Evolutionary conservation across 257 asterid species (phyloP), one percentile per base, ranked within the genome.

Genomic region (Leonotis leonurus): DNA sequence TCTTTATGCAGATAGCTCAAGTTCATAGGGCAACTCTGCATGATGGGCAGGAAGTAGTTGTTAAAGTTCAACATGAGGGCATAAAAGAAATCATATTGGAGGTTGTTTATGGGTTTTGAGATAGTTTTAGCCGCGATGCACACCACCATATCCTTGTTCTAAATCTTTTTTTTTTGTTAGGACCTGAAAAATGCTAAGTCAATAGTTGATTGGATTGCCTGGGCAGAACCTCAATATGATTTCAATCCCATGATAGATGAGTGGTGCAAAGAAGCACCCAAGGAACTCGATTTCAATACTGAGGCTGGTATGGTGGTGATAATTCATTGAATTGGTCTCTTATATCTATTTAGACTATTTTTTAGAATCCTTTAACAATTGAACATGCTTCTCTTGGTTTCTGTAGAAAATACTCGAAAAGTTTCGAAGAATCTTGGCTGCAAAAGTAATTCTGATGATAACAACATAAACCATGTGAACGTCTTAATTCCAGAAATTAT

Each of bases 191-290:
- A 88, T 77, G 96, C 98, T 4, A 91, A 91, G 81, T 80, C 94
- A 37, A 75, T 91, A 65, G 90, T 88, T 70, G 98, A 91, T 76
- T 91, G 98, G 98, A 80, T 91, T 71, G 98, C 98, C 53, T 91
- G 98, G 98, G 98, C 96, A 29, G 98, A 91, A 78, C 95, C 98
- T 25, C 98, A 91, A 35, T 91, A 88, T 73, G 60, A 91, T 75
- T 91, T 91, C 77, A 89, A 88, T 69, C 89, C 98, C 35, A 89
- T 91, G 95, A 88, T 91, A 72, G 96, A 91, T 63, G 98, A 91
- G 73, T 91, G 98, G 98, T 91, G 98, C 86, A 91, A 86, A 74
- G 98, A 91, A 80, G 92, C 96, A 64, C 98, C 98, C 12, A 91
- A 84, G 77, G 98, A 91, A 80, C 83, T 91, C 53, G 96, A 91